These are phyloP conservation scores for Diutina rugosa DNA, from an alignment of 1,139 yeast genomes.

Conservation along the genomic window DNA sequence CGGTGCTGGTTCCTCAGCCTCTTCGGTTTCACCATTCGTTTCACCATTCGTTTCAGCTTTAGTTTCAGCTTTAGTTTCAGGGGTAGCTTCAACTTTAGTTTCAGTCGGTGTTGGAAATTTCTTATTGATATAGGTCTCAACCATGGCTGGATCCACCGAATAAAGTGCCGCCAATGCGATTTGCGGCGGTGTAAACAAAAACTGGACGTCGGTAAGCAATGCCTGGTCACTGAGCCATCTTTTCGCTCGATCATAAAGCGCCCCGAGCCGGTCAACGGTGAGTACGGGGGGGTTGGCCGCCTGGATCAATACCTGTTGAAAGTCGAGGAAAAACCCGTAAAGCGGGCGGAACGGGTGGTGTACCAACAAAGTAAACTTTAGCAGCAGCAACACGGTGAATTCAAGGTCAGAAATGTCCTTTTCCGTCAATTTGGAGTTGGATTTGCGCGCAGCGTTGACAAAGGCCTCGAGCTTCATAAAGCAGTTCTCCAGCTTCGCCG, in stretches of 20 bases:
- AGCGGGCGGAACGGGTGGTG: slow-evolving; percentile 84
- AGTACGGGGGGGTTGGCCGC: slow-evolving; percentile 20
- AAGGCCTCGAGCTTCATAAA: slow-evolving; percentile 81
- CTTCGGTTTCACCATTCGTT: background rate
- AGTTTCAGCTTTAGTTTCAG: slow-evolving; percentile 5
- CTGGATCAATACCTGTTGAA: slow-evolving; percentile 45
- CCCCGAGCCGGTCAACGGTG: slow-evolving; percentile 31
- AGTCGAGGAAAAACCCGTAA: slow-evolving; percentile 87
- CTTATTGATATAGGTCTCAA: slow-evolving; percentile 49
- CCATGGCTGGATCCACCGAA: slow-evolving; percentile 48
- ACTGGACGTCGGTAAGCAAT: slow-evolving; percentile 61
- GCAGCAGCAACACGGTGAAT: slow-evolving; percentile 58
- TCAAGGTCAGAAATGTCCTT: slow-evolving; percentile 68
- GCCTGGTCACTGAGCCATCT: slow-evolving; percentile 48
- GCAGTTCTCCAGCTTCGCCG: slow-evolving; percentile 86
- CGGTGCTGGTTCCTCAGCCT: background rate
- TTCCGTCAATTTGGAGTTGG: slow-evolving; percentile 41
- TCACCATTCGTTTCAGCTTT: slow-evolving; percentile 4
- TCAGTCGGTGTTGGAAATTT: slow-evolving; percentile 21
- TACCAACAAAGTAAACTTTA: slow-evolving; percentile 68
- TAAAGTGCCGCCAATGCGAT: slow-evolving; percentile 81
- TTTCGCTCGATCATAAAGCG: slow-evolving; percentile 58
- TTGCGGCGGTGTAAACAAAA: slow-evolving; percentile 85
- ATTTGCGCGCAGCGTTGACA: slow-evolving; percentile 36
- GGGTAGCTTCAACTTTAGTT: background rate